Evolutionary conservation across 139 green algal genomes (phyloP), one percentile per base, ranked within the genome.

Genomic region (Ostreobium quekettii): DNA sequence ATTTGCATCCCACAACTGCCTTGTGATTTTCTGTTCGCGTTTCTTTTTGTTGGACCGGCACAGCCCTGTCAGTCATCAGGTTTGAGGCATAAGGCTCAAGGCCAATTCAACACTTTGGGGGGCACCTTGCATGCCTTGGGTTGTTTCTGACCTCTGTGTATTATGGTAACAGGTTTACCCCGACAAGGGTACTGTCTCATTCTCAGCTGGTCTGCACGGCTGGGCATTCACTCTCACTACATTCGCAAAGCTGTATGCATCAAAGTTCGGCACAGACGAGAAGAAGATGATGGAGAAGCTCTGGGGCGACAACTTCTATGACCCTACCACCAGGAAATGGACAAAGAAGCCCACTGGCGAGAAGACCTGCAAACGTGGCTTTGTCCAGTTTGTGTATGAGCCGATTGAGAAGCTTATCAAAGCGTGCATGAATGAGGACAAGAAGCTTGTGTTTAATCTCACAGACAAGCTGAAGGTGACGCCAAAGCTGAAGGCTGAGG

Each of bases 291-390:
- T 70, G 36, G 69, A 75, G 32, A 6, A 85, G 75, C 87, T 96
- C 62, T 96, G 90, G 90, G 90, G 90, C 57, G 87, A 94, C 79
- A 93, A 96, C 83, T 96, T 95, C 78, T 96, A 95, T 58, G 90
- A 96, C 76, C 79, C 87, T 60, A 76, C 77, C 47, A 95, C 90
- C 62, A 95, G 90, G 79, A 96, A 96, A 83, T 96, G 90, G 90
- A 91, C 87, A 56, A 95, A 92, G 78, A 69, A 71, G 39, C 78
- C 71, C 36, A 90, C 82, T 39, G 95, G 87, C 86, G 81, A 84
- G 78, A n/a, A 7, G 7, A 61, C 32, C 11, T 70, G 63, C 36
- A 64, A 70, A 15, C 87, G 90, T 70, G 90, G 88, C 70, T 96
- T 96, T 76, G 88, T 91, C 38, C 89, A 96, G 76, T 96, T 96